These are phyloP conservation scores for Diaporthe batatas DNA, from an alignment of 2,329 filamentous ascomycete species.

Conservation along the genomic window DNA sequence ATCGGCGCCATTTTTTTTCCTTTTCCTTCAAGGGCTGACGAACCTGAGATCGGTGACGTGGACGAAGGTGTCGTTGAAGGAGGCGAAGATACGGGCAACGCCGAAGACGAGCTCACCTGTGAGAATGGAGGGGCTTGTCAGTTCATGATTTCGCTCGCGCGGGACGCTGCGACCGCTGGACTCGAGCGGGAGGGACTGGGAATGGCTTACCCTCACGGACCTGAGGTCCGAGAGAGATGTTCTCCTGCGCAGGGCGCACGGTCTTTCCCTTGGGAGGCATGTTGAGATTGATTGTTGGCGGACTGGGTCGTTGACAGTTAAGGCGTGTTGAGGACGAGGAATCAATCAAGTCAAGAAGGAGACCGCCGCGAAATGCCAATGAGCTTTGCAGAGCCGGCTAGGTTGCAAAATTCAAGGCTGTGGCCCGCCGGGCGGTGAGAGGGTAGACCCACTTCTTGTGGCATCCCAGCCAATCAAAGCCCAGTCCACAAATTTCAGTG, in stretches of 20 bases:
- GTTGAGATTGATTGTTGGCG: conserved; percentile 58
- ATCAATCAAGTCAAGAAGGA: conserved; percentile 23
- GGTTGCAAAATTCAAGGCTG: conserved; percentile 34
- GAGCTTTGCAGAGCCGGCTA: conserved; percentile 32
- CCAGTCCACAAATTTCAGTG: conserved; percentile 33
- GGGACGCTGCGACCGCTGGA: neutral
- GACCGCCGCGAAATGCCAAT: conserved; percentile 5
- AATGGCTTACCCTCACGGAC: conserved; percentile 86
- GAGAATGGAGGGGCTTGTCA: conserved; percentile 44
- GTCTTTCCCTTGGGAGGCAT: conserved; percentile 94
- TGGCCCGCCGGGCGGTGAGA: conserved; percentile 45
- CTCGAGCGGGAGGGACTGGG: conserved; percentile 44
- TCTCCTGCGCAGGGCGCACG: conserved; percentile 88
- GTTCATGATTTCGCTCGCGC: conserved; percentile 31
- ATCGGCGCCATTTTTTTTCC: neutral
- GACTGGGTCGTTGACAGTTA: conserved; percentile 44
- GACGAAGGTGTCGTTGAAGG: conserved; percentile 94
- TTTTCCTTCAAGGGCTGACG: conserved; percentile 54
- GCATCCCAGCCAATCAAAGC: conserved; percentile 21
- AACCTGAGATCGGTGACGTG: conserved; percentile 99
- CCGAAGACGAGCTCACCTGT: conserved; percentile 96
- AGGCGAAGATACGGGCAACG: conserved; percentile 98
- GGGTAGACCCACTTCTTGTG: neutral
- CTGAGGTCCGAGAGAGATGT: conserved; percentile 97
- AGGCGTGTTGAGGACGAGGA: conserved; percentile 34